Evolutionary conservation across 2,329 filamentous ascomycete genomes (phyloP), one percentile per base, ranked within the genome.

Genomic region (Clonostachys solani): DNA sequence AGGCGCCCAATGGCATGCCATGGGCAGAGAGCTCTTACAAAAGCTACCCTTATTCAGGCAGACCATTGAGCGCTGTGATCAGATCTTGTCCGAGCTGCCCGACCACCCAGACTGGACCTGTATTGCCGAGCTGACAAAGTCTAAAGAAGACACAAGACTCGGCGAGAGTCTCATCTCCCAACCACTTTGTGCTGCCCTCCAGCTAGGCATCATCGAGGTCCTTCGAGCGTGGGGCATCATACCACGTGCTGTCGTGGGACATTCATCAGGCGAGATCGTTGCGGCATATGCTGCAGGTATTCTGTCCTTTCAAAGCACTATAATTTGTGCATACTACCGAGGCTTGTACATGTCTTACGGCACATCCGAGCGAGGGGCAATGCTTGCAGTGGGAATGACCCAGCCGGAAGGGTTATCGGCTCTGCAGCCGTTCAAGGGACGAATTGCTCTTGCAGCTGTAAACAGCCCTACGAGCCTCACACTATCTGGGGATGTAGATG

Each of bases 251-350:
- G 66, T 72, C 2, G 57, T 62, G 5, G 68, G 71, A 4, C 71
- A 75, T 49, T 72, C 69, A 0, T 66, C 61, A 15, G 72, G 72
- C 10, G 72, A 75, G 49, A 72, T 73, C 42, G 67, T 52, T 2
- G 69, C 70, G 17, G 71, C 71, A 0, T 73, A 69, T 47, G 60
- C 67, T 3, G 56, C 64, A 2, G 68, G 66, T 3, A 55, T 60
- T 3, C 44, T 73, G 0, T 56, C 56, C 5, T 55, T 57, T 5
- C 54, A 61, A 12, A 58, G 62, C 17, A 65, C 65, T 17, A 52
- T 63, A 15, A 54, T 65, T 6, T 49, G 56, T n/a, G 57, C 60
- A 4, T 62, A 63, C 49, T 60, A 57, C 47, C 55, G 54, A 10
- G 55, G 55, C 2, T 19, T 56, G 35, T 46, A 54, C 12, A 64